Conservation (phyloP, 192 early-diverging fungal genomes). For the Oehlia diaphana region DNA sequence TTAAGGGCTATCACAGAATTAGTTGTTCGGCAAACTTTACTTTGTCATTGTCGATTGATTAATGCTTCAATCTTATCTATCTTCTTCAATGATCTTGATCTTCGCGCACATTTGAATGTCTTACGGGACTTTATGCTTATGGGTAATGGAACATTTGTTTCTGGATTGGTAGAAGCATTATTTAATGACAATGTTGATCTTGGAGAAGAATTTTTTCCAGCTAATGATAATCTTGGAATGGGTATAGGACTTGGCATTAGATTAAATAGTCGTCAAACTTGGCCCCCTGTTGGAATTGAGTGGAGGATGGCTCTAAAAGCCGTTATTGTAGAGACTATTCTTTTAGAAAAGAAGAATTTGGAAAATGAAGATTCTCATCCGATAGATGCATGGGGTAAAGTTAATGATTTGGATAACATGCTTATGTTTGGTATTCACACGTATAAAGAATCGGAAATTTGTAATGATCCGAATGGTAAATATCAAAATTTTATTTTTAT, state of each 20-base stretch:
- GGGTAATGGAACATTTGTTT: slow-evolving; percentile 44
- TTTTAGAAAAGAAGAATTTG: slow-evolving; percentile 18
- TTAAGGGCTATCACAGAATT: slow-evolving; percentile 8
- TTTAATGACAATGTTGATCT: slow-evolving; percentile 40
- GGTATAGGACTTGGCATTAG: slow-evolving; percentile 22
- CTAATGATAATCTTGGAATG: not conserved
- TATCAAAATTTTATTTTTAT: not conserved
- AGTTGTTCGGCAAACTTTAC: slow-evolving; percentile 7
- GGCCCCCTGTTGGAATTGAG: slow-evolving; percentile 32
- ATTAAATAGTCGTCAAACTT: slow-evolving; percentile 20
- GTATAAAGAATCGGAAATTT: slow-evolving; percentile 36
- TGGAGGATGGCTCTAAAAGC: slow-evolving; percentile 33
- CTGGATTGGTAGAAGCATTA: slow-evolving; percentile 38
- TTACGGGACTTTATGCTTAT: slow-evolving; percentile 45
- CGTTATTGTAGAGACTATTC: slow-evolving; percentile 31
- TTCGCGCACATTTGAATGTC: slow-evolving; percentile 42
- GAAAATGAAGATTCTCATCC: slow-evolving; percentile 4
- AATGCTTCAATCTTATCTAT: slow-evolving; percentile 48
- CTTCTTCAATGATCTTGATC: slow-evolving; percentile 47
- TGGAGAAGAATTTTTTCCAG: slow-evolving; percentile 2
- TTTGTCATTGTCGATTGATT: slow-evolving; percentile 31
- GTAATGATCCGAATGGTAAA: slow-evolving; percentile 47
- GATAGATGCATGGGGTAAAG: slow-evolving; percentile 22
- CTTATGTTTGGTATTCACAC: slow-evolving; percentile 41
- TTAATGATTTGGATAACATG: slow-evolving; percentile 40